phyloP scores from a whole-genome alignment of 176 grass and related monocot species.

The Bothriochloa decipiens region DNA sequence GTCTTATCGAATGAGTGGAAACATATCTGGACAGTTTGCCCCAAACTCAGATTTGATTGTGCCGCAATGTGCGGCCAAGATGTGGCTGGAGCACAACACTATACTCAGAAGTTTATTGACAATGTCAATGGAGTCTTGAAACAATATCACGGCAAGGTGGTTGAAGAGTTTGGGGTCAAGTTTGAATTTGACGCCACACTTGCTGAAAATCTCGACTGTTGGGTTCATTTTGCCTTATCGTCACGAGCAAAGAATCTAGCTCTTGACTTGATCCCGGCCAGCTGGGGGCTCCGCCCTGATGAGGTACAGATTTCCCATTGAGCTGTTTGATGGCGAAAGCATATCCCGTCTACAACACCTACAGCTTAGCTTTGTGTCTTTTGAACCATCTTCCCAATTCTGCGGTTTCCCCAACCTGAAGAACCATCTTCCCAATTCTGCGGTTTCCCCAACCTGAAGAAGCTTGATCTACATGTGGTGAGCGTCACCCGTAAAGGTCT shows the following conservation, averaged over 20 bases:
- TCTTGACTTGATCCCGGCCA: neutral
- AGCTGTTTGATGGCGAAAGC: neutral
- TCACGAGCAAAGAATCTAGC: constrained; percentile 5
- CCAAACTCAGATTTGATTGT: constrained; percentile 25
- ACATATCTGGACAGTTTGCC: neutral
- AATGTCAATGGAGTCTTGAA: constrained; percentile 19
- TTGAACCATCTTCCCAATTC: neutral
- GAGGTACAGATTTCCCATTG: constrained; percentile 18
- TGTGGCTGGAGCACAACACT: neutral
- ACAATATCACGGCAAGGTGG: neutral
- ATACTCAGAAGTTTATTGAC: neutral
- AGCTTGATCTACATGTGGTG: constrained; percentile 8
- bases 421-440: neutral
- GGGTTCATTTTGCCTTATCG: constrained; percentile 17
- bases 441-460: constrained; percentile 5
- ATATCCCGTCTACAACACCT: neutral
- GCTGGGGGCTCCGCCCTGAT: neutral
- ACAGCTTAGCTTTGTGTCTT: constrained; percentile 16
- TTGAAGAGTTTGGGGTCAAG: constrained; percentile 21
- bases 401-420: neutral
- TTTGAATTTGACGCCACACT: constrained; percentile 12
- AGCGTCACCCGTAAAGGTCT: neutral
- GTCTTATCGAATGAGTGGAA: constrained; percentile 16
- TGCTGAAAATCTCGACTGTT: neutral
- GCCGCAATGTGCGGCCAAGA: neutral